Percentiles rank a stretch among this genome's conserved stretches.
These are phyloP conservation scores for Aspergillus bombycis DNA, from an alignment of 2,329 filamentous ascomycete genomes.

Conservation along the genomic window DNA sequence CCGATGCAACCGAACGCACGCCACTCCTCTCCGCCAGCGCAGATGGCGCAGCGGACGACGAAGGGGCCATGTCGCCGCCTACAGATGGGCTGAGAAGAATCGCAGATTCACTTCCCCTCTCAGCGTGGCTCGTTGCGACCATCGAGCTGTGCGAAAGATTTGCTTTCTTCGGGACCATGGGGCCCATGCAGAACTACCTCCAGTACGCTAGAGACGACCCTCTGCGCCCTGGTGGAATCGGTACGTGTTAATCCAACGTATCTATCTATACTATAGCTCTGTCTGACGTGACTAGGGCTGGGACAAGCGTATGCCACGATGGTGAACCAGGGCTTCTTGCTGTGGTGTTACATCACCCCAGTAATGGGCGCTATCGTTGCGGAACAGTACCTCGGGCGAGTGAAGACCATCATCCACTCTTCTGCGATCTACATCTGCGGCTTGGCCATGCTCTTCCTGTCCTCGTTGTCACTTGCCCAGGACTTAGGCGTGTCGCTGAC, in stretches of 20 bases:
- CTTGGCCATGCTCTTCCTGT: not conserved
- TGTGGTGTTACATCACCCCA: conserved; percentile 52
- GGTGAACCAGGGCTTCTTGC: conserved; percentile 32
- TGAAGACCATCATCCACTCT: not conserved
- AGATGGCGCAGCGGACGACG: not conserved
- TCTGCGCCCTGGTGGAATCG: not conserved
- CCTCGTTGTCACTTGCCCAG: not conserved
- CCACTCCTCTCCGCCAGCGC: not conserved
- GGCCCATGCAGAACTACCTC: conserved; percentile 9
- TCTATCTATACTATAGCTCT: not conserved
- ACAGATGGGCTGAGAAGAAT: not conserved
- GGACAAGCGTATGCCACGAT: conserved; percentile 10
- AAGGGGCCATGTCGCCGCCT: not conserved
- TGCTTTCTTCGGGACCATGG: conserved; percentile 7
- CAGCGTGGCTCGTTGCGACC: conserved; percentile 11
- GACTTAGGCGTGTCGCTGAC: not conserved
- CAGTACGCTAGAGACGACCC: not conserved
- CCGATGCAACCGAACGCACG: not conserved
- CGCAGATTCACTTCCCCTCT: not conserved
- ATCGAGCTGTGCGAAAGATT: conserved; percentile 15
- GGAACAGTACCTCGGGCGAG: not conserved
- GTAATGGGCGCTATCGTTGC: conserved; percentile 48
- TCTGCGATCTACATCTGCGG: not conserved
- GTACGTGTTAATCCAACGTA: not conserved
- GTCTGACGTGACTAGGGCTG: conserved; percentile 8